Base-by-base conservation (phyloP, 164 flowering plant species). In the Macadamia integrifolia region DNA sequence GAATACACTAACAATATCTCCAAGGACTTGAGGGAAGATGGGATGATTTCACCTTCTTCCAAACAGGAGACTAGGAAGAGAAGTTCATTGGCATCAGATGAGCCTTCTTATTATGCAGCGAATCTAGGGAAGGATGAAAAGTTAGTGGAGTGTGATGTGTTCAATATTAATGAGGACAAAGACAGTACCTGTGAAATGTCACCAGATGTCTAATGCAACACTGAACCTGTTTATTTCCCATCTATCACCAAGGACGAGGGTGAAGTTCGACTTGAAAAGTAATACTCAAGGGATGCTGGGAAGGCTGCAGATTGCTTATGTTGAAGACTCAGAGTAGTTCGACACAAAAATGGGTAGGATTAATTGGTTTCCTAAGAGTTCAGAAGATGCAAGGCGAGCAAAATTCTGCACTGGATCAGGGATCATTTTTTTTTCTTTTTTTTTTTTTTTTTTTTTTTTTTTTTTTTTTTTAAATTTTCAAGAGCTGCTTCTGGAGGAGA, bases 401-500 rank as follows among this genome's bases (percentile, higher is more conserved):
- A 56, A 69, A 15, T 43, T 42, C 49, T 63, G 55, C 49, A 40
- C 32, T 56, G 70, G 70, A 72, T 9, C 17, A 59, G 42, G 66
- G 71, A n/a, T 59, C 56, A 55, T 18, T 57, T 43, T 12, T 23
- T 23, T 23, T 0, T 23, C 0, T 23, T 23, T 23, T 23, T 23
- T 23, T 23, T 23, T 23, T 64, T 46, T 59, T 62, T 48, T 18
- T 57, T 43, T 12, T 23, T 23, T 23, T 0, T 23, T 23, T 23
- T 23, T 23, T 23, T 23, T 23, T 23, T 23, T 23, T 64, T 46
- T 59, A n/a, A n/a, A n/a, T 62, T 48, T 71, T 62, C 60, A 44
- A 59, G 61, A 66, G 46, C 62, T 57, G 66, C 50, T n/a, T 68
- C 61, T 44, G 58, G 69, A 74, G 69, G 69, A 60, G 78, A 56